Conservation (phyloP, 768 basidiomycete species). For the Tulasnella sp. region DNA sequence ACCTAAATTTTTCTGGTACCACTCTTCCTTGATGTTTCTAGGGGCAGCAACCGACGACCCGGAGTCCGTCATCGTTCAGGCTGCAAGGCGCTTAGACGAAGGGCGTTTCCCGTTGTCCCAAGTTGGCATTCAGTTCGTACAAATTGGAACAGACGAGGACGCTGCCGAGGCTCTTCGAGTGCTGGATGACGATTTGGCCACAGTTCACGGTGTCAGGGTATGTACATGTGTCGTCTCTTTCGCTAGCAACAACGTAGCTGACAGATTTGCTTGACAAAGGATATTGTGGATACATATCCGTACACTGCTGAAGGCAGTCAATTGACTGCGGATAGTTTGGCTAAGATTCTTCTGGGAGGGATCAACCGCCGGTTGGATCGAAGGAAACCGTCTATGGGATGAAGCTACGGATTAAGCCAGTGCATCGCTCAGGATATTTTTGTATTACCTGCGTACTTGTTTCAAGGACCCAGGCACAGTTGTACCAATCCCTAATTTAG, state of each 20-base stretch:
- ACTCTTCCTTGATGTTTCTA: conserved; percentile 2
- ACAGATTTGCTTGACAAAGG: conserved; percentile 38
- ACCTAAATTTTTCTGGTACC: not conserved
- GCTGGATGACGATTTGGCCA: conserved; percentile 55
- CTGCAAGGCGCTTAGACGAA: conserved; percentile 36
- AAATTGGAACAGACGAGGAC: conserved; percentile 36
- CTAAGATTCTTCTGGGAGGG: conserved; percentile 63
- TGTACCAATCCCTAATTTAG: too few species aligned
- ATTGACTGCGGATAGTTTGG: conserved; percentile 47
- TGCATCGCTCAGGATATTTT: not conserved
- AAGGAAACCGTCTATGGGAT: conserved; percentile 19
- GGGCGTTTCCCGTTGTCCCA: conserved; percentile 39
- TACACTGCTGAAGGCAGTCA: conserved; percentile 40
- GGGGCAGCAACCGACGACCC: conserved; percentile 32
- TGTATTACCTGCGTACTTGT: not conserved
- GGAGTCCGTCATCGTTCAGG: conserved; percentile 32
- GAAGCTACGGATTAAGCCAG: not conserved
- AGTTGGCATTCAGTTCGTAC: conserved; percentile 40
- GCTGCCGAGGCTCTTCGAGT: conserved; percentile 41
- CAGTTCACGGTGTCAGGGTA: conserved; percentile 45
- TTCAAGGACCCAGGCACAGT: too few species aligned
- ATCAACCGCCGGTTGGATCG: conserved; percentile 54
- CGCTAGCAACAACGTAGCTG: not conserved
- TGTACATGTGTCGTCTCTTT: conserved; percentile 28
- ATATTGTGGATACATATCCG: conserved; percentile 69